phyloP scores from a whole-genome alignment of 129 eudicot species.

The Chrysanthemum lavandulifolium region DNA sequence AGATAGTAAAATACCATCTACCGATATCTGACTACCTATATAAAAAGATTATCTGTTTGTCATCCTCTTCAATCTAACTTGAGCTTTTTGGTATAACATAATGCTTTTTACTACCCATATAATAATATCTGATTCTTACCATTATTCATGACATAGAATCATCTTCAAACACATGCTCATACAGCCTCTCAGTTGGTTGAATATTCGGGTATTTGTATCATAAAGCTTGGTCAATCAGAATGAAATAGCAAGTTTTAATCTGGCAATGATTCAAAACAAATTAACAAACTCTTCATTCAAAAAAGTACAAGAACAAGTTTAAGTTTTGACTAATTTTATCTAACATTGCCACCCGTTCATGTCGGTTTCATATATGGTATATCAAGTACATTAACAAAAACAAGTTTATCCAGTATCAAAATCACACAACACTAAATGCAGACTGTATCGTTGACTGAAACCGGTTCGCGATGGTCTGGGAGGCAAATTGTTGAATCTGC shows the following conservation, averaged over 20 bases:
- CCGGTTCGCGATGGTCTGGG: constrained; percentile 82
- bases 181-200: too few relatives aligned
- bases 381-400: constrained; percentile 28
- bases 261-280: constrained; percentile 7
- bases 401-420: constrained; percentile 7
- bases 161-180: too few relatives aligned
- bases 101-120: too few relatives aligned
- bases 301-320: constrained; percentile 5
- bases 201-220: too few relatives aligned
- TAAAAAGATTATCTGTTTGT: too few relatives aligned
- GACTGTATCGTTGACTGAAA: constrained; percentile 70
- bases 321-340: constrained; percentile 10
- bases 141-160: too few relatives aligned
- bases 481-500: constrained; percentile 97
- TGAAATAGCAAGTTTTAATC: background rate
- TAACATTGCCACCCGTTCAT: constrained; percentile 8
- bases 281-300: constrained; percentile 2
- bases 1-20: too few relatives aligned
- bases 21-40: too few relatives aligned
- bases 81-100: too few relatives aligned
- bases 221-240: too few relatives aligned
- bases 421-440: constrained; percentile 84
- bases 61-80: too few relatives aligned
- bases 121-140: too few relatives aligned
- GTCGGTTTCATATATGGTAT: constrained; percentile 1